Percentiles rank a stretch among this genome's conserved stretches.
Evolutionary conservation across 2,329 filamentous ascomycete genomes (phyloP).

Genomic region (Didymella segeticola): DNA sequence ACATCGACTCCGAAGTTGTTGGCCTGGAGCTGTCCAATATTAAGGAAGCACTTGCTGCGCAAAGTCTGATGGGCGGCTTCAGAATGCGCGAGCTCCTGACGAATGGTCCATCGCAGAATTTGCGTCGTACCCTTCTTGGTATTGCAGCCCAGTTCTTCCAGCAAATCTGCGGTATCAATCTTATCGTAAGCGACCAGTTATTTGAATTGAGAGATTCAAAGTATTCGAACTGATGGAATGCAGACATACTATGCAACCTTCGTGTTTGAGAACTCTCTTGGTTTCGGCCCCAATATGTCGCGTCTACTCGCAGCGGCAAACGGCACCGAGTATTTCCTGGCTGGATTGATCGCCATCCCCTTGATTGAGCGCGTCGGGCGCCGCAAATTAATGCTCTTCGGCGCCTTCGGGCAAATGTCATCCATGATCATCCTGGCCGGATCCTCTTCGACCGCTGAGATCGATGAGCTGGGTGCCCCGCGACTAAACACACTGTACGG

Average conservation of each 20-base stretch:
- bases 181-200: conserved; percentile 25
- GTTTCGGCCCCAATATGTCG: conserved; percentile 41
- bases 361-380: conserved; percentile 49
- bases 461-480: conserved; percentile 26
- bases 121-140: conserved; percentile 52
- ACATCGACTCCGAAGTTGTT: conserved; percentile 46
- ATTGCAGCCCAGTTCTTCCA: conserved; percentile 55
- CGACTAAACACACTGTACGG: neutral
- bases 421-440: conserved; percentile 46
- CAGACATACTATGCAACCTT: conserved; percentile 51
- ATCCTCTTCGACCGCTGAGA: conserved; percentile 33
- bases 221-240: neutral
- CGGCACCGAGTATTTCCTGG: conserved; percentile 51
- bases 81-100: conserved; percentile 51
- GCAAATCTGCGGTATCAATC: conserved; percentile 49
- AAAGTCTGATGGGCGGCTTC: conserved; percentile 58
- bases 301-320: conserved; percentile 50
- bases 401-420: conserved; percentile 41
- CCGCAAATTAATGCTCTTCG: conserved; percentile 47
- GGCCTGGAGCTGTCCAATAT: conserved; percentile 43
- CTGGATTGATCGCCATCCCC: conserved; percentile 50
- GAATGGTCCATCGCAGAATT: conserved; percentile 49
- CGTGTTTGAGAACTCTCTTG: conserved; percentile 52
- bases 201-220: neutral
- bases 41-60: conserved; percentile 43